Evolutionary conservation across 2,329 filamentous ascomycete species (phyloP).

Genomic region (Fusarium cicatricum): DNA sequence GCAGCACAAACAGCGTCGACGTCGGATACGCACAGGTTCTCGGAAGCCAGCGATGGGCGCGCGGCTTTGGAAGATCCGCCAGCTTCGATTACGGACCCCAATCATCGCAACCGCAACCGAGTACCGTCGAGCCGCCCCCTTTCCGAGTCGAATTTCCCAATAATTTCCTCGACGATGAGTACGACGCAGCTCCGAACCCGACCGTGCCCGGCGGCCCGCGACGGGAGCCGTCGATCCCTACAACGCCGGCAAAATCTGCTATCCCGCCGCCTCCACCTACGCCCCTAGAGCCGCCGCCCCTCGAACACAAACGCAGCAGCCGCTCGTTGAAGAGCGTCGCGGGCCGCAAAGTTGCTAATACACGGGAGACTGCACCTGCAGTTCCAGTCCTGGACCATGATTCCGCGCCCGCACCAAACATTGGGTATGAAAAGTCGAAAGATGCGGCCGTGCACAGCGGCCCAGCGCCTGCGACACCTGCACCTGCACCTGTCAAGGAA

Average conservation of each 20-base stretch:
- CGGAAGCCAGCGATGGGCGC: conserved; percentile 65
- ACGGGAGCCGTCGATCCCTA: conserved; percentile 44
- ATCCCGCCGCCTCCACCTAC: conserved; percentile 51
- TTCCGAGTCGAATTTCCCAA: conserved; percentile 61
- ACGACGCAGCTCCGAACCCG: conserved; percentile 86
- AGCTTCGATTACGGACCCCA: conserved; percentile 75
- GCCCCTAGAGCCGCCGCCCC: conserved; percentile 48
- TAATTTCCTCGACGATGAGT: conserved; percentile 61
- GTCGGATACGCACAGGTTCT: conserved; percentile 66
- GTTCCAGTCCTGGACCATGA: conserved; percentile 53
- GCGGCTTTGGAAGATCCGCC: conserved; percentile 68
- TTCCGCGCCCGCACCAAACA: conserved; percentile 64
- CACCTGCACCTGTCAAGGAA: conserved; percentile 64
- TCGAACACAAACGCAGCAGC: conserved; percentile 64
- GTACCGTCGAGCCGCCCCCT: conserved; percentile 40
- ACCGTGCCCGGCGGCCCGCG: conserved; percentile 84
- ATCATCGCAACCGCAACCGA: conserved; percentile 41
- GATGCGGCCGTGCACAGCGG: conserved; percentile 56
- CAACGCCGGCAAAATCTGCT: conserved; percentile 49
- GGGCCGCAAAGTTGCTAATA: conserved; percentile 43
- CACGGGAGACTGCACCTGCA: conserved; percentile 42
- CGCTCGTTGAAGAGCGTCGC: conserved; percentile 63
- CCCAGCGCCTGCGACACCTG: conserved; percentile 58
- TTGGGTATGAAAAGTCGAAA: conserved; percentile 68
- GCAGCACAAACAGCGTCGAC: conserved; percentile 72